These are phyloP conservation scores for Erodium texanum DNA, from an alignment of 441 rosid species.

Conservation along the genomic window DNA sequence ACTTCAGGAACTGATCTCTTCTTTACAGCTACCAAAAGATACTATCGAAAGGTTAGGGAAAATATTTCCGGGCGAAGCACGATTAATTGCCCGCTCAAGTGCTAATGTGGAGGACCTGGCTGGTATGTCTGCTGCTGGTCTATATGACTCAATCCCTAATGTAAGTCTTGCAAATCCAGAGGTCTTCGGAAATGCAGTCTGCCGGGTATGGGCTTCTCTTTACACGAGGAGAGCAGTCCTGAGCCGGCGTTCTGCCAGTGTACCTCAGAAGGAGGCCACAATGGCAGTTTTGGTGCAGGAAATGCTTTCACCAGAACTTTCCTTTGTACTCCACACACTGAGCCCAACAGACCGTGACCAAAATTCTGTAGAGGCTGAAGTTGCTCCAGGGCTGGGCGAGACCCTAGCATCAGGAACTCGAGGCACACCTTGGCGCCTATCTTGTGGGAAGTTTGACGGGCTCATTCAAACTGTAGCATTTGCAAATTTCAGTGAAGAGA, in stretches of 20 bases:
- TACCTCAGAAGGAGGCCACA: constrained; percentile 68
- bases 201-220: constrained; percentile 90
- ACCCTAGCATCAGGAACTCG: constrained; percentile 89
- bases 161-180: constrained; percentile 62
- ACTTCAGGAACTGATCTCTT: constrained; percentile 57
- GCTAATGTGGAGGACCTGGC: constrained; percentile 95
- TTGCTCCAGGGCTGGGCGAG: constrained; percentile 94
- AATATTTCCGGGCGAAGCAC: constrained; percentile 41
- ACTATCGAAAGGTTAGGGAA: constrained; percentile 34
- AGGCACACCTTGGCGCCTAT: constrained; percentile 92
- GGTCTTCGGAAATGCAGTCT: constrained; percentile 50
- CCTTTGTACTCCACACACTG: constrained; percentile 85
- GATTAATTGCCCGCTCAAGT: constrained; percentile 84
- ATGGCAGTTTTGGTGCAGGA: constrained; percentile 96
- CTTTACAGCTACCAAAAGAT: constrained; percentile 46
- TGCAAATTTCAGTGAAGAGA: constrained; percentile 89
- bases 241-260: constrained; percentile 77
- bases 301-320: constrained; percentile 82
- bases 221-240: constrained; percentile 90
- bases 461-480: constrained; percentile 58
- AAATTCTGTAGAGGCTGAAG: constrained; percentile 71
- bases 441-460: constrained; percentile 78
- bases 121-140: constrained; percentile 97
- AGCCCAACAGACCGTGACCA: constrained; percentile 70
- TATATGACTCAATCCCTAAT: constrained; percentile 86